Percentiles rank a stretch among this genome's conserved stretches.
phyloP scores from a whole-genome alignment of 257 asterid genomes.

The Forsythia suspensa region DNA sequence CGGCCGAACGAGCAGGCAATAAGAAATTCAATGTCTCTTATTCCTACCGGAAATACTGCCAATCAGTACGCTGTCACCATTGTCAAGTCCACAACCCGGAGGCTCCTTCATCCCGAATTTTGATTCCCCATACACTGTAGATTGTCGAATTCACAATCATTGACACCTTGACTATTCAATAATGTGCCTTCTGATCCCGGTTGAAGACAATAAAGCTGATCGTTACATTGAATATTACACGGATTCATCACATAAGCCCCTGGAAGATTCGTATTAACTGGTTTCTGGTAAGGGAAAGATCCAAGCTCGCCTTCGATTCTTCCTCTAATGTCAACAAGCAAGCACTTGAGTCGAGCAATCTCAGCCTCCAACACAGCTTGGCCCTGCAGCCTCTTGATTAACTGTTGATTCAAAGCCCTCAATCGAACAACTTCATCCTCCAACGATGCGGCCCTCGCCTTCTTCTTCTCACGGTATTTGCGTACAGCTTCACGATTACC shows the following conservation, averaged over 20 bases:
- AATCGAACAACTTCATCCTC: constrained; percentile 81
- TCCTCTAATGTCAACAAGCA: constrained; percentile 94
- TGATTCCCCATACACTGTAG: constrained; percentile 61
- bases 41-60: constrained; percentile 41
- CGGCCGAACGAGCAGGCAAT: not conserved
- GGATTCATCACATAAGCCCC: constrained; percentile 73
- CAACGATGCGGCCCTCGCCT: constrained; percentile 81
- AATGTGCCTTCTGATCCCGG: constrained; percentile 65
- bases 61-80: constrained; percentile 25
- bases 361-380: constrained; percentile 92
- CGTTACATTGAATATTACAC: constrained; percentile 73
- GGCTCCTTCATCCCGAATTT: constrained; percentile 41
- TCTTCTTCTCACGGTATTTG: constrained; percentile 93
- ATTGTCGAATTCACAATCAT: constrained; percentile 63
- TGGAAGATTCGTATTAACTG: constrained; percentile 48
- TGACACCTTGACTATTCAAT: constrained; percentile 38
- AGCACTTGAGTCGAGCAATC: constrained; percentile 85
- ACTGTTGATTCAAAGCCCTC: constrained; percentile 85
- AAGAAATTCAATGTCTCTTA: constrained; percentile 46
- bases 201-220: constrained; percentile 78
- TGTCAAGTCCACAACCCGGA: constrained; percentile 47
- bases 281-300: constrained; percentile 91
- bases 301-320: constrained; percentile 98
- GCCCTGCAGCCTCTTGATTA: constrained; percentile 84
- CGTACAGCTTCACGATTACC: constrained; percentile 99